Evolutionary conservation across 768 basidiomycete species (phyloP).

Genomic region (Lactifluus subvellereus): DNA sequence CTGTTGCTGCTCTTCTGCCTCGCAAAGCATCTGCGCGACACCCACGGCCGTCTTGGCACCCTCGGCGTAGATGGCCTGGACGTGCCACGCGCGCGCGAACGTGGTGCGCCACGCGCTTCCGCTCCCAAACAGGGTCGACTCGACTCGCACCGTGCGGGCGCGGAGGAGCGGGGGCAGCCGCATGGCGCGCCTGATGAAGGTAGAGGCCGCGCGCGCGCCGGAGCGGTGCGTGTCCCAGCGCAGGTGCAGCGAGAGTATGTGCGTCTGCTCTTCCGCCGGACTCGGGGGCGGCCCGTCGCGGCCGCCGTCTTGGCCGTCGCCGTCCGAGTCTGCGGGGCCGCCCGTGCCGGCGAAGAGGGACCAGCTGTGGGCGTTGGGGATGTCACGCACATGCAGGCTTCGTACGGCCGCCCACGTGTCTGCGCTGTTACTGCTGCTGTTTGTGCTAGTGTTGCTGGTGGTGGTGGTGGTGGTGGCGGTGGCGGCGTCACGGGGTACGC

Average conservation of each 20-base stretch:
- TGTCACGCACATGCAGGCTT: slow-evolving; percentile 17
- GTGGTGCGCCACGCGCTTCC: slow-evolving; percentile 5
- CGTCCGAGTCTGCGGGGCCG: neutral
- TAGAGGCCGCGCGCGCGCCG: slow-evolving; percentile 7
- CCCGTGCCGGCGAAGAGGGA: slow-evolving; percentile 18
- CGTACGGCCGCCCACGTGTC: slow-evolving; percentile 11
- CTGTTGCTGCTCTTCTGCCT: neutral
- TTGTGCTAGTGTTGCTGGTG: neutral
- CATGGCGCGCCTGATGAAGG: slow-evolving; percentile 10
- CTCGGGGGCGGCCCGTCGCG: slow-evolving; percentile 4
- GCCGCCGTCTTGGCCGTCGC: neutral
- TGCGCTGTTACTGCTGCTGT: neutral
- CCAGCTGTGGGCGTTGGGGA: slow-evolving; percentile 15
- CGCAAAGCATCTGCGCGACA: slow-evolving; percentile 7
- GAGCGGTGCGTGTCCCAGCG: slow-evolving; percentile 13
- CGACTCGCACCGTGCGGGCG: slow-evolving; percentile 6
- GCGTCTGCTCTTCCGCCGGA: slow-evolving; percentile 15
- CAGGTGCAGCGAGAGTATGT: slow-evolving; percentile 16
- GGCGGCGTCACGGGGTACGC: slow-evolving; percentile 2
- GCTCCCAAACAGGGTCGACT: slow-evolving; percentile 10
- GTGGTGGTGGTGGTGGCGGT: neutral
- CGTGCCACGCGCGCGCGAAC: slow-evolving; percentile 2
- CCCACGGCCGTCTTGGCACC: slow-evolving; percentile 3
- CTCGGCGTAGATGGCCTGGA: slow-evolving; percentile 9
- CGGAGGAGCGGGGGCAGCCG: slow-evolving; percentile 16